phyloP scores from a whole-genome alignment of 495 filamentous ascomycete genomes.

The Aspergillus panamensis region DNA sequence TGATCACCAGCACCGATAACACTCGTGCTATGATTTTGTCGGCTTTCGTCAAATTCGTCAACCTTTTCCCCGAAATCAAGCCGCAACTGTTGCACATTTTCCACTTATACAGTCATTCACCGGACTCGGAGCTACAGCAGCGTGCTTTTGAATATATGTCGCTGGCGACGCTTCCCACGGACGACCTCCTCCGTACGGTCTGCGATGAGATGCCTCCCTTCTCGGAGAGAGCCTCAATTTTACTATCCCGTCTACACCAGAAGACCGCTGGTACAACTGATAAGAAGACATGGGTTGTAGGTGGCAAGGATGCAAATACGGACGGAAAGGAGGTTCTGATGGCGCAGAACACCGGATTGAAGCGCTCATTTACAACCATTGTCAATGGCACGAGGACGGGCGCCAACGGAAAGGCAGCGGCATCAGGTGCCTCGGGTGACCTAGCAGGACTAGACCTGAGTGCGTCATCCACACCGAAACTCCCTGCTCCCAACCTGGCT shows the following conservation, averaged over 20 bases:
- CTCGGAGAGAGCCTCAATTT: conserved; percentile 86
- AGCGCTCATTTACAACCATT: conserved; percentile 70
- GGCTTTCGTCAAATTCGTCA: conserved; percentile 95
- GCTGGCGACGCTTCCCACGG: conserved; percentile 77
- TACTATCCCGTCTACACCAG: conserved; percentile 88
- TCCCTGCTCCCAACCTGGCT: conserved; percentile 73
- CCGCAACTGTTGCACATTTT: conserved; percentile 90
- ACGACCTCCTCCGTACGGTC: conserved; percentile 90
- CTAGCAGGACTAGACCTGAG: conserved; percentile 80
- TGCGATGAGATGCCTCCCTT: conserved; percentile 99
- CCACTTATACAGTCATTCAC: conserved; percentile 84
- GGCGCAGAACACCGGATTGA: conserved; percentile 76
- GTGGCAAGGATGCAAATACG: conserved; percentile 86
- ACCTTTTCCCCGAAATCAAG: conserved; percentile 98
- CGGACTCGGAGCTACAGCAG: conserved; percentile 95
- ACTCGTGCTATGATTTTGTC: conserved; percentile 93
- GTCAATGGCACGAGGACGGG: conserved; percentile 53
- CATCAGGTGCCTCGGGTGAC: conserved; percentile 50
- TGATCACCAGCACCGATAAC: conserved; percentile 81
- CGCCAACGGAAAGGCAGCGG: conserved; percentile 44
- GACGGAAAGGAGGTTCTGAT: conserved; percentile 77
- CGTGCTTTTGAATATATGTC: conserved; percentile 93
- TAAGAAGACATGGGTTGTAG: conserved; percentile 93
- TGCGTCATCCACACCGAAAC: conserved; percentile 22
- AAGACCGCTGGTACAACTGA: conserved; percentile 88